Percentiles rank a stretch among this genome's conserved stretches.
Conservation (phyloP, 495 filamentous ascomycete species). For the Chaetomium tenue region DNA sequence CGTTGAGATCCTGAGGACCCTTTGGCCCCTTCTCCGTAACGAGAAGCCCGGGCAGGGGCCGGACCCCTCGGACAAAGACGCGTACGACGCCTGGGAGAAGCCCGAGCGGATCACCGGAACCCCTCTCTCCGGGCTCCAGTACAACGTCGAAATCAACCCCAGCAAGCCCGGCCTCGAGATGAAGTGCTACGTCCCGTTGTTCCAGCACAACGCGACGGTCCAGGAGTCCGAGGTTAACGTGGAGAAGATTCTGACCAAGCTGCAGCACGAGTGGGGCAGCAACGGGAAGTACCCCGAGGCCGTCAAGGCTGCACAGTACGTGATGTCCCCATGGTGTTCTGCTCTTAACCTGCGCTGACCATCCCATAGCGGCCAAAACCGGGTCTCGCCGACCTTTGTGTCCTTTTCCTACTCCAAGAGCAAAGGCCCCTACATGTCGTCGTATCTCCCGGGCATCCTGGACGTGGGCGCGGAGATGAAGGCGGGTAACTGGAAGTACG, state of each 20-base stretch:
- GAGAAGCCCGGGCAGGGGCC: slow-evolving; percentile 14
- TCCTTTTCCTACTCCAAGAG: slow-evolving; percentile 16
- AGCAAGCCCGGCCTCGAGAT: slow-evolving; percentile 13
- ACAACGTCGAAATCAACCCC: slow-evolving; percentile 15
- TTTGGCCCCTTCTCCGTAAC: slow-evolving; percentile 14
- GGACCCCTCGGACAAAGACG: not conserved
- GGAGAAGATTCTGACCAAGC: slow-evolving; percentile 5
- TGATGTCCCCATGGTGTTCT: not conserved
- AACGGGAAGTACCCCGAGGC: slow-evolving; percentile 10
- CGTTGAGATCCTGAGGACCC: slow-evolving; percentile 5
- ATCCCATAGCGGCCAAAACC: not conserved
- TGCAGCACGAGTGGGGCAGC: slow-evolving; percentile 10
- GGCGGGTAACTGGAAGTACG: slow-evolving; percentile 8
- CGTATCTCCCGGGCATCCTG: not conserved
- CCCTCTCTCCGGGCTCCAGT: slow-evolving; percentile 8
- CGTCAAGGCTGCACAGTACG: slow-evolving; percentile 4
- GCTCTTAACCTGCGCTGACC: not conserved
- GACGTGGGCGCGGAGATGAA: slow-evolving; percentile 4
- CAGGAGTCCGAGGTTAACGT: slow-evolving; percentile 10
- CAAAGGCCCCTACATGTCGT: slow-evolving; percentile 13
- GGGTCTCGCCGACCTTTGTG: slow-evolving; percentile 9
- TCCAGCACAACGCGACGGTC: slow-evolving; percentile 6
- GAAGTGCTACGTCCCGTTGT: slow-evolving; percentile 15
- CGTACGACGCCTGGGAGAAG: slow-evolving; percentile 14
- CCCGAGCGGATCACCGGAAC: slow-evolving; percentile 5